A percentile compares a stretch with the other conserved stretches of the same genome.
Evolutionary conservation across 768 basidiomycete genomes (phyloP).

Genomic region (Coprinopsis marcescibilis): DNA sequence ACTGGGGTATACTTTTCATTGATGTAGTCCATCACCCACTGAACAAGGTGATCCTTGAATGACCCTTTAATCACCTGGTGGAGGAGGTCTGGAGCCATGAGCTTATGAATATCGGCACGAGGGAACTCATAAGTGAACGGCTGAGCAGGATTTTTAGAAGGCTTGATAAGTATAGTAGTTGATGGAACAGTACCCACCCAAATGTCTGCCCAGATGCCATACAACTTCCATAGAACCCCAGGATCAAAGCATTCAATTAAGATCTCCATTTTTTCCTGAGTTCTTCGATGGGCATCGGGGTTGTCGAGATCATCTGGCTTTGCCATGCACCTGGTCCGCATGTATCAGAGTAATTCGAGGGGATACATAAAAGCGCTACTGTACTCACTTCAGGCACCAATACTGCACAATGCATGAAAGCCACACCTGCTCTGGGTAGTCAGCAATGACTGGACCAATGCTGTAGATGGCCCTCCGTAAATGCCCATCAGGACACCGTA

Average conservation of each 20-base stretch:
- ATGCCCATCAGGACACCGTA: conserved; percentile 29
- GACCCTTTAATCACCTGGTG: conserved; percentile 10
- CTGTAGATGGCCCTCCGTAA: conserved; percentile 22
- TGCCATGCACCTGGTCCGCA: background rate
- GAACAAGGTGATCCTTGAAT: conserved; percentile 11
- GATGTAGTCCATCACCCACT: conserved; percentile 11
- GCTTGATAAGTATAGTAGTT: background rate
- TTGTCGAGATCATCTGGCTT: background rate
- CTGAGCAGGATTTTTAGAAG: conserved; percentile 11
- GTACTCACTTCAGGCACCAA: conserved; percentile 23
- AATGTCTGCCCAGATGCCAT: background rate
- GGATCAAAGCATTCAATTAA: background rate
- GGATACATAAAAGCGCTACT: too few relatives aligned
- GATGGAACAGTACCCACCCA: too few relatives aligned
- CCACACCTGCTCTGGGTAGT: conserved; percentile 32
- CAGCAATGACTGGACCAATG: conserved; percentile 30
- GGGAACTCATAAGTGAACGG: conserved; percentile 27
- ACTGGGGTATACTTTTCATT: background rate
- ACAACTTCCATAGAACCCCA: background rate
- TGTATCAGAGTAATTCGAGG: too few relatives aligned
- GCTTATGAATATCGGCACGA: conserved; percentile 27
- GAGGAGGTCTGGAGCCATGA: conserved; percentile 15
- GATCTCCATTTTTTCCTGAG: background rate
- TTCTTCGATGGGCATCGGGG: background rate
- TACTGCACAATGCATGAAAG: conserved; percentile 19